Base-by-base conservation (phyloP, 352 stramenopile species). In the Thalassiosira mediterranea region DNA sequence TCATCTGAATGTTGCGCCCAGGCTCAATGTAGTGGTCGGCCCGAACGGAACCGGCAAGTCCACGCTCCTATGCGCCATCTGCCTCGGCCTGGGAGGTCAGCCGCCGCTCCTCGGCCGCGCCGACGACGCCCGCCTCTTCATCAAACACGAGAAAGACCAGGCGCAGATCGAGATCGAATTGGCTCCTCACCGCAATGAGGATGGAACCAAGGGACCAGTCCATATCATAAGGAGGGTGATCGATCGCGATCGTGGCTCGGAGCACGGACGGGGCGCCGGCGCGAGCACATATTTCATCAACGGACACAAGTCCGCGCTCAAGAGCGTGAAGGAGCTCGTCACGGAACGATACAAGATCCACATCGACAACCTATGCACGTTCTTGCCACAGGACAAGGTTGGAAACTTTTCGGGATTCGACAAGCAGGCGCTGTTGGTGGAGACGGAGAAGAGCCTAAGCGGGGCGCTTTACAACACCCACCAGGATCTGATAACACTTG, bases 341-440 rank as follows among this genome's bases (percentile, higher is more conserved):
- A 74, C 92, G 37, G 72, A 85, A 13, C 85, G 94, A n/a, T 92
- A 88, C 63, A 91, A 95, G 34, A 99, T 99, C 67, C 90, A 97
- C 67, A 96, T 99, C 76, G 95, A 98, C 81, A 99, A 99, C 73
- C 88, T 99, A 31, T 99, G 96, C 65, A 97, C 98, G 47, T 99
- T 99, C 71, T 79, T 99, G 21, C 97, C 97, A 1, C 97, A 99
- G 80, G 96, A 99, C 73, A 97, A 96, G 79, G 96, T 97, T 11
- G 83, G 88, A 19, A 87, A 76, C 46, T 96, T 96, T 54, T 90
- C 80, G 21, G 83, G 81, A 23, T 89, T 94, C 54, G 64, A 88
- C 48, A 75, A 81, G 23, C 54, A 90, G 49, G 58, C 91, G 11
- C 74, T 95, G 2, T 61, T 95, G 3, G 49, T 86, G 1, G 84